These are phyloP conservation scores for Artemisia tridentata DNA, from an alignment of 129 eudicot genomes.

Conservation along the genomic window DNA sequence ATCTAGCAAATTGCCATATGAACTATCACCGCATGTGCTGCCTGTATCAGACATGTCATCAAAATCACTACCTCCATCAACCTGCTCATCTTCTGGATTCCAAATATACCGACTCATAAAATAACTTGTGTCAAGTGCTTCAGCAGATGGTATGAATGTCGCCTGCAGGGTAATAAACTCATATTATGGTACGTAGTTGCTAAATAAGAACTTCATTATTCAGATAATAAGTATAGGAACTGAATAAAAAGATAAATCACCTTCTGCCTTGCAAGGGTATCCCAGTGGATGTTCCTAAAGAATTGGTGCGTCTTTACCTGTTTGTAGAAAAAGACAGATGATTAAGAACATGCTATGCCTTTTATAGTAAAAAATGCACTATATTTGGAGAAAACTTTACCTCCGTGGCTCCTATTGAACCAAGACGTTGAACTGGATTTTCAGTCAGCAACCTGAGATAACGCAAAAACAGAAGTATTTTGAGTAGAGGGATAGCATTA, in stretches of 20 bases:
- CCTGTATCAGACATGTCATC: constrained; percentile 80
- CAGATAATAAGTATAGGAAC: not conserved
- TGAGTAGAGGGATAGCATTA: not conserved
- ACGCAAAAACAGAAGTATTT: constrained; percentile 11
- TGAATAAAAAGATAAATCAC: constrained; percentile 28
- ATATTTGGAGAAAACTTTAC: constrained; percentile 35
- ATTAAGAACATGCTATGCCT: not conserved
- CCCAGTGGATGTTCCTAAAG: constrained; percentile 87
- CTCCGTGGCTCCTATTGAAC: constrained; percentile 84
- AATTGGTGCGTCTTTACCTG: constrained; percentile 81
- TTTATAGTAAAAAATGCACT: not conserved
- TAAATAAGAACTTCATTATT: not conserved
- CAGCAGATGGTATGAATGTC: constrained; percentile 85
- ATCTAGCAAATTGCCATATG: constrained; percentile 66
- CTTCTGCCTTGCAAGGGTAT: constrained; percentile 95
- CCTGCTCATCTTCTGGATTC: constrained; percentile 94
- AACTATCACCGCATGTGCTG: constrained; percentile 75
- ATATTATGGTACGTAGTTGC: not conserved
- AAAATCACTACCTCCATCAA: constrained; percentile 84
- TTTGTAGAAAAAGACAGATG: constrained; percentile 12
- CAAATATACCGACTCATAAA: constrained; percentile 98
- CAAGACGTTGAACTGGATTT: constrained; percentile 90
- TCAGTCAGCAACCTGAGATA: constrained; percentile 65
- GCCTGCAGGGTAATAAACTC: constrained; percentile 46
- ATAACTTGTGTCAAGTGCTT: constrained; percentile 85